Base-by-base conservation (phyloP, 805 yeast species). In the Starmerella khaoyaiensis region DNA sequence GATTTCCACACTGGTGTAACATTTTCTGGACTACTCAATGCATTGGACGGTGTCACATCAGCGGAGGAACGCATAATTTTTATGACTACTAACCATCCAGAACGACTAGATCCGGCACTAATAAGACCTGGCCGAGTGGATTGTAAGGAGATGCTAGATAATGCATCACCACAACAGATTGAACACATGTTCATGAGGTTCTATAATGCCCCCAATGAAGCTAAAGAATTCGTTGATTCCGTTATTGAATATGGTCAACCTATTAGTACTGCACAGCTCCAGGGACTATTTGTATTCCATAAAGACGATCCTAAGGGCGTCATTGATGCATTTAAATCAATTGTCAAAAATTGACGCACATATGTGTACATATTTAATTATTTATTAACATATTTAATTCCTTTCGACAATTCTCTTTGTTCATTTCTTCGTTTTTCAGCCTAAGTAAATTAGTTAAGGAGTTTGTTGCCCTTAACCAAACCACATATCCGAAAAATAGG, bases 31-130 rank as follows among this genome's bases (percentile, higher is more conserved):
- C 64, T 90, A 31, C 62, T 90, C 42, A 90, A 90, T 55, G 94
- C 98, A 0, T 64, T 90, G 33, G 98, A 90, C 57, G 98, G 98
- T 32, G 97, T 90, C 14, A 90, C 97, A 3, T 81, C 94, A 21
- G 94, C 96, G 1, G 98, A 90, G 54, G 97, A 90, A 54, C 79
- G 94, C 31, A 68, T 90, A 23, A 87, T 96, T 0, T 90, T 90
- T 59, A 90, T 90, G 98, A 90, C 98, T 16, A 87, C 98, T 16
- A 90, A 90, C 58, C 98, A 90, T 54, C 95, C 96, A 0, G 97
- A 90, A 45, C 73, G 73, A 45, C 64, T 90, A 26, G 98, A 90
- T 52, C 83, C 95, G 1, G 98, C 98, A 0, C 68, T 90, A 30
- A 62, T 90, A 56, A 69, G 98, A 47, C 98, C 98, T 0, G 98